Evolutionary conservation across 352 stramenopile genomes (phyloP), one percentile per base, ranked within the genome.

Genomic region (Phytophthora pisi): DNA sequence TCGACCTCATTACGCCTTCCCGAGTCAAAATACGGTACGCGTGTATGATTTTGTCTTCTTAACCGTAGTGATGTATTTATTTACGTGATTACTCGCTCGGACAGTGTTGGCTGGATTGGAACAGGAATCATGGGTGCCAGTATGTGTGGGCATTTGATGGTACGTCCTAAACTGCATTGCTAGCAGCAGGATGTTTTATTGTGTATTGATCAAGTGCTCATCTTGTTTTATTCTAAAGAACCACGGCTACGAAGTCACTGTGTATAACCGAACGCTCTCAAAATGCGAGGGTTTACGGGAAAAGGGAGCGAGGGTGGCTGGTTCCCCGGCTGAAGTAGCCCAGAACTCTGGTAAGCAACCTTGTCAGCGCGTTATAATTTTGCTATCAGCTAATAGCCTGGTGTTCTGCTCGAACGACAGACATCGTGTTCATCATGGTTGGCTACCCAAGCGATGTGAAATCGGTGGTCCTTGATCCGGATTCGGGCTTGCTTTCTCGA

Each of bases 401-500:
- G 52, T 57, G 51, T 24, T 55, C 11, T 34, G 43, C 59, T 50
- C 6, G 5, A 16, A 23, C 9, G 8, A 34, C 13, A 93, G 91
- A 97, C 57, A 90, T 97, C 60, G 87, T 97, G 30, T 97, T 97
- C 58, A 78, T 89, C 46, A 97, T 97, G 55, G 91, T 97, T 24
- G 91, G 90, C 5, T 96, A 92, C 66, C 91, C 91, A 8, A 83
- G 72, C 16, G 91, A 97, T 42, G 91, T 97, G 16, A 81, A 84
- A 20, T 80, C 82, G 2, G 86, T 96, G 9, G 88, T 96, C 30
- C 61, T 90, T 16, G 88, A 92, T 47, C 73, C 84, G 0, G 65
- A 90, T 23, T 88, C 74, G 15, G 88, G 88, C 46, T 47, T 89
- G 45, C 70, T 96, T 0, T 82, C 82, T n/a, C 74, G 70, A 51